Evolutionary conservation across 2,329 filamentous ascomycete species (phyloP).

Genomic region (Pseudocercospora musae): DNA sequence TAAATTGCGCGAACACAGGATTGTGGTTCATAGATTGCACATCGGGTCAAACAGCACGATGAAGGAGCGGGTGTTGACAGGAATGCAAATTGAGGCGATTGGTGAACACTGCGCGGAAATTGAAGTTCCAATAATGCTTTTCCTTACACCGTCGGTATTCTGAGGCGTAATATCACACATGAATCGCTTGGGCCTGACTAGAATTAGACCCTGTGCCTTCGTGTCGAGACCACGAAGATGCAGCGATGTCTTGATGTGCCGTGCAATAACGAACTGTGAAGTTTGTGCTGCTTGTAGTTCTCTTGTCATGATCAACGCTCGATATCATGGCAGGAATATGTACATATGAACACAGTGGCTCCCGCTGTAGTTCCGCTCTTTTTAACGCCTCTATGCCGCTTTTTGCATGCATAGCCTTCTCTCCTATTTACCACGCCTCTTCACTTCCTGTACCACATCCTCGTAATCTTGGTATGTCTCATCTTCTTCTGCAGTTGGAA

Average conservation of each 20-base stretch:
- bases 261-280: background rate
- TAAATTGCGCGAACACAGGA: no score
- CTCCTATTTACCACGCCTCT: background rate
- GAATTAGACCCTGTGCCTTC: background rate
- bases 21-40: no score
- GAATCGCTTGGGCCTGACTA: no score
- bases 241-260: background rate
- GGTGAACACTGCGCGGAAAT: no score
- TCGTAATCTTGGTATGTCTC: constrained; percentile 53
- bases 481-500: constrained; percentile 78
- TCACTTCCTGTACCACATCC: constrained; percentile 56
- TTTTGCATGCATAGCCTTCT: background rate
- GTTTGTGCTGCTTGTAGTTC: background rate
- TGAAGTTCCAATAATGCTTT: no score
- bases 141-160: no score
- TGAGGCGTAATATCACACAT: no score
- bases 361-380: constrained; percentile 12
- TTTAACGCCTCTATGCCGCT: constrained; percentile 20
- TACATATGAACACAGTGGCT: constrained; percentile 22
- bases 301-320: background rate
- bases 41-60: no score
- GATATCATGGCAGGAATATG: constrained; percentile 17
- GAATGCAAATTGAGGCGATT: no score
- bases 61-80: no score
- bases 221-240: background rate